Conservation (phyloP, 176 grass and related monocot species). For the Raddia distichophylla region DNA sequence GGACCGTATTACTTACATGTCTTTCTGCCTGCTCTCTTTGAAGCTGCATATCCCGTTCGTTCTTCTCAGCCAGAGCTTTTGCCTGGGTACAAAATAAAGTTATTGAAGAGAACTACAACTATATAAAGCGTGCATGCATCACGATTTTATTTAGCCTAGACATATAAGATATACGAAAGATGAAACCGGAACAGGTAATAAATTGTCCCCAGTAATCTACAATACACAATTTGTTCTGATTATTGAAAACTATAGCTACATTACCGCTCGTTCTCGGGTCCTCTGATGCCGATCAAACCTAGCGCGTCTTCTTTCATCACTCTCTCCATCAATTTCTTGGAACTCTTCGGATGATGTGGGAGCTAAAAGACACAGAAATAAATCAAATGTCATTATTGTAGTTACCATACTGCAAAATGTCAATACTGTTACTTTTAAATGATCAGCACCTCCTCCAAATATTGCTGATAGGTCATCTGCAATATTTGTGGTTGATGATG, state of each 20-base stretch:
- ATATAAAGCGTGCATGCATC: slow-evolving; percentile 23
- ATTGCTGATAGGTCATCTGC: slow-evolving; percentile 86
- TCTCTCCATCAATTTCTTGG: slow-evolving; percentile 91
- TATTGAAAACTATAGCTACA: slow-evolving; percentile 33
- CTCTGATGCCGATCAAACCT: slow-evolving; percentile 81
- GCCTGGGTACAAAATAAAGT: slow-evolving; percentile 45
- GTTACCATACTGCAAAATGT: slow-evolving; percentile 9
- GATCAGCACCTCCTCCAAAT: slow-evolving; percentile 87
- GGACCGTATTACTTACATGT: slow-evolving; percentile 58
- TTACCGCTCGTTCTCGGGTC: slow-evolving; percentile 79
- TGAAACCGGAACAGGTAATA: slow-evolving; percentile 8
- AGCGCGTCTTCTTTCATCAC: slow-evolving; percentile 87
- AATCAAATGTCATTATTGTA: slow-evolving; percentile 6
- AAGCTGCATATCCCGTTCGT: slow-evolving; percentile 77
- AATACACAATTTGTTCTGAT: not conserved
- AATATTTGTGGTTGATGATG: slow-evolving; percentile 86
- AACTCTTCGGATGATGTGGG: slow-evolving; percentile 89
- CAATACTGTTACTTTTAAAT: slow-evolving; percentile 22
- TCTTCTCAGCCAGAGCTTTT: slow-evolving; percentile 85
- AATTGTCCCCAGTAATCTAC: slow-evolving; percentile 15
- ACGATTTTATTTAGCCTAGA: not conserved
- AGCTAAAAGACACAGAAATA: slow-evolving; percentile 55
- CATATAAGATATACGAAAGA: slow-evolving; percentile 1
- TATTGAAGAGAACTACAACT: slow-evolving; percentile 25
- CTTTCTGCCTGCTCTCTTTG: slow-evolving; percentile 82